Evolutionary conservation across 169 alveolate species (phyloP), one percentile per base, ranked within the genome.

Genomic region (Eimeria praecox): DNA sequence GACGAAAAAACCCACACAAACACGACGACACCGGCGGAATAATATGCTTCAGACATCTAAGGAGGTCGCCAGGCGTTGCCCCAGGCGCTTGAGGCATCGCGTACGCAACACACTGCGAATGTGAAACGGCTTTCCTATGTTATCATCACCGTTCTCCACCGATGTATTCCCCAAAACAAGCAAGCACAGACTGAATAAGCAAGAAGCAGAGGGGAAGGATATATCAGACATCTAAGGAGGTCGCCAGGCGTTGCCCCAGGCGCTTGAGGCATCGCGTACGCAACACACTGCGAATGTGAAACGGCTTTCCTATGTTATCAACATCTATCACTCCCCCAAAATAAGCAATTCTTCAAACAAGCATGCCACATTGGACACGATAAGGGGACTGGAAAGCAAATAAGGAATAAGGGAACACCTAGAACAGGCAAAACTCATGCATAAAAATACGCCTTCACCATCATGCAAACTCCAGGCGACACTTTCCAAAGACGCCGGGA

Each of bases 281-380:
- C 90, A 30, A 85, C 86, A 92, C 95, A 92, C 95, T 92, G 95
- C 95, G 95, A 92, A 92, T 92, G 95, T 92, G 95, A 92, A 92
- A 92, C 95, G 95, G 95, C 95, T 77, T 20, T 44, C 73, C 95
- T 42, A 9, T 42, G 46, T 9, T 75, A 20, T 66, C 93, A 87
- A 62, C 93, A 87, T n/a, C 56, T 27, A 27, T 1, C 66, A 35
- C 49, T 16, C 75, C 64, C 40, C 42, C 77, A 3, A 6, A 9
- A 3, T 1, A n/a, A 64, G 8, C 22, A n/a, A 0, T 20, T 8
- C 6, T 6, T 3, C 35, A 64, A 64, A n/a, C 2, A 8, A 8
- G 8, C 8, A 8, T 8, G 42, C 14, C 77, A 27, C 42, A 10
- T 3, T n/a, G 18, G 71, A 12, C 3, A 42, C 16, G 2, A 18